Evolutionary conservation across 495 filamentous ascomycete species (phyloP), one percentile per base, ranked within the genome.

Genomic region (Clohesyomyces aquaticus): DNA sequence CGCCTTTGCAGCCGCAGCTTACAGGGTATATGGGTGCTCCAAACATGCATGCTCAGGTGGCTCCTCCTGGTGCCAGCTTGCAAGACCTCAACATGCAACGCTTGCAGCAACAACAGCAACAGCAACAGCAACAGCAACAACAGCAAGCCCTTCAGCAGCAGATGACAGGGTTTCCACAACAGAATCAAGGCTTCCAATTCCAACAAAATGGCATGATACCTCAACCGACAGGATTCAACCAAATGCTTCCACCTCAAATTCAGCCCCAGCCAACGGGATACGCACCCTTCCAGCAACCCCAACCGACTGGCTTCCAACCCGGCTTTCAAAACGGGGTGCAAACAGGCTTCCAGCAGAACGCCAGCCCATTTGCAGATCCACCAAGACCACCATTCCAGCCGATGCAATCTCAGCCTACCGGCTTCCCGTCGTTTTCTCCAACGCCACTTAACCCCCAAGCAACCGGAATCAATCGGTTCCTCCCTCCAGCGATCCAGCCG

Each of bases 1-100:
- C 89, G 50, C 84, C 89, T 16, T 74, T 97, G 66, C 90, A 94
- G 68, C 88, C 92, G 23, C 91, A 96, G 73, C 80, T 92, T 71
- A 98, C 94, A 0, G 94, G 94, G 9, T 78, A 85, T 51, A 77
- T 79, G 59, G 74, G 76, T 29, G 70, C 79, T 19, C 83, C 81
- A 50, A 66, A 74, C 21, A 71, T 76, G 54, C 72, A 76, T 19
- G 43, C 66, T 16, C 74, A 76, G 47, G 73, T 90, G 43, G 87
- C 87, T 21, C 83, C 88, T 22, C 85, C 85, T 0, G 90, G 91
- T 45, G 91, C 93, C 72, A 92, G 87, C 65, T 69, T 92, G 59
- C 80, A 84, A 64, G 89, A 93, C 4, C 70, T 92, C 23, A 85
- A 79, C 70, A 87, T 89, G 73, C 82, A 86, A 58, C 83, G 87